These are phyloP conservation scores for Salinomyces thailandicus DNA, from an alignment of 2,329 filamentous ascomycete genomes.

Conservation along the genomic window DNA sequence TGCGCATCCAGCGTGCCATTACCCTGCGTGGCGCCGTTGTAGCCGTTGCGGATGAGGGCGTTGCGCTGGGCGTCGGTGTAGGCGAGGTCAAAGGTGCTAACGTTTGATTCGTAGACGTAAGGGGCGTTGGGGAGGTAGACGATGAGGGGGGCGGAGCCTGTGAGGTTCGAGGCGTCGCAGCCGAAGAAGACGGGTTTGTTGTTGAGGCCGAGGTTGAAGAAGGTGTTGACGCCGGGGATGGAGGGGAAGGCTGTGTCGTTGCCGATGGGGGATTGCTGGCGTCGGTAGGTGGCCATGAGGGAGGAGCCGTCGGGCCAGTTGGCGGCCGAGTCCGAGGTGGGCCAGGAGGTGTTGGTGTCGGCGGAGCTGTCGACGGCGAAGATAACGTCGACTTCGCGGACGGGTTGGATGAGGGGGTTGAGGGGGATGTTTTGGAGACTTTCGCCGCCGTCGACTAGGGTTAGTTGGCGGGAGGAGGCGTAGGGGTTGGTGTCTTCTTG, in stretches of 20 bases:
- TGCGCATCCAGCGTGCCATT: conserved; percentile 63
- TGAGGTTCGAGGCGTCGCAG: conserved; percentile 57
- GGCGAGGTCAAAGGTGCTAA: conserved; percentile 60
- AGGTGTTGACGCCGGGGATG: conserved; percentile 64
- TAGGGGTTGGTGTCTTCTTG: conserved; percentile 50
- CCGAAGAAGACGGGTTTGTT: conserved; percentile 64
- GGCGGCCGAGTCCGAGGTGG: conserved; percentile 26
- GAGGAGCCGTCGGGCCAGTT: conserved; percentile 71
- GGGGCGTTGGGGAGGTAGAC: conserved; percentile 67
- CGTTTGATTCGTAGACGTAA: conserved; percentile 66
- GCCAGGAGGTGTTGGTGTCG: conserved; percentile 44
- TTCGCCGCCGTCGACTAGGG: conserved; percentile 67
- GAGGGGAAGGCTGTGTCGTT: conserved; percentile 63
- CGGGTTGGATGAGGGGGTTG: conserved; percentile 62
- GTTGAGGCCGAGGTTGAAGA: conserved; percentile 68
- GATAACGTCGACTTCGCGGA: conserved; percentile 65
- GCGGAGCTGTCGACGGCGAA: conserved; percentile 72
- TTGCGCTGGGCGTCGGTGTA: conserved; percentile 61
- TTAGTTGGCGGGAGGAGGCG: conserved; percentile 45
- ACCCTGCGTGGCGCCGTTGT: conserved; percentile 69
- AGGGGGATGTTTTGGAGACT: conserved; percentile 72
- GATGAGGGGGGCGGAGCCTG: conserved; percentile 53
- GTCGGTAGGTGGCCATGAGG: conserved; percentile 62
- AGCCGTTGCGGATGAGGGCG: conserved; percentile 76
- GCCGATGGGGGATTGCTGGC: conserved; percentile 47